Evolutionary conservation across 768 basidiomycete species (phyloP), one percentile per base, ranked within the genome.

Genomic region (Calocybe cyanea): DNA sequence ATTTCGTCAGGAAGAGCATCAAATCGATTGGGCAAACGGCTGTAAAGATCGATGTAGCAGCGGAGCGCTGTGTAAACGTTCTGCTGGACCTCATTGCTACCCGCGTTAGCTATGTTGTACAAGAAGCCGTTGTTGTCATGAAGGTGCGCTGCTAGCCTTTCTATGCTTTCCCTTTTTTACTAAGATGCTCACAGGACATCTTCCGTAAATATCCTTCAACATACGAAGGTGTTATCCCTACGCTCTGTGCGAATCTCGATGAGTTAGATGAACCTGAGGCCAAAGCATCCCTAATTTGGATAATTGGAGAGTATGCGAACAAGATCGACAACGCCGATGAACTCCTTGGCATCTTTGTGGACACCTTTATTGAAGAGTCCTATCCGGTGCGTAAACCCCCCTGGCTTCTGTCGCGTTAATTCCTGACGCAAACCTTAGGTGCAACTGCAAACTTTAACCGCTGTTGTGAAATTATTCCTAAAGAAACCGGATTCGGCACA

Each of bases 51-150:
- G 93, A 96, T 50, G 76, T 75, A 11, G 86, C 92, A 2, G 92
- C 95, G 0, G 95, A 96, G 61, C 81, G 90, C 57, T 98, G 96
- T 58, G 93, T 98, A 18, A 88, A 92, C 53, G 92, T 96, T 2
- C 70, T 99, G 30, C 69, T 99, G 43, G 95, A 97, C 14, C 76
- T 99, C 48, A 98, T 98, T 45, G 82, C 77, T 28, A 95, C 94
- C 0, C 78, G 92, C 8, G 90, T 99, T 31, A 94, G 87, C 71
- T 99, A 98, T 60, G 92, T 99, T 25, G 94, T 97, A 2, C 95
- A 98, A 61, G 95, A 99, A 66, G 93, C 92, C 1, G 90, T 98
- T 2, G 93, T 99, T 2, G 93, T 99, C 1, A 96, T 99, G 90
- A 98, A 97, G 81, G 94, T 92, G 40, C 38, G 72, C 48, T 3